Conservation (phyloP, 257 asterid genomes). For the Haberlea rhodopensis region DNA sequence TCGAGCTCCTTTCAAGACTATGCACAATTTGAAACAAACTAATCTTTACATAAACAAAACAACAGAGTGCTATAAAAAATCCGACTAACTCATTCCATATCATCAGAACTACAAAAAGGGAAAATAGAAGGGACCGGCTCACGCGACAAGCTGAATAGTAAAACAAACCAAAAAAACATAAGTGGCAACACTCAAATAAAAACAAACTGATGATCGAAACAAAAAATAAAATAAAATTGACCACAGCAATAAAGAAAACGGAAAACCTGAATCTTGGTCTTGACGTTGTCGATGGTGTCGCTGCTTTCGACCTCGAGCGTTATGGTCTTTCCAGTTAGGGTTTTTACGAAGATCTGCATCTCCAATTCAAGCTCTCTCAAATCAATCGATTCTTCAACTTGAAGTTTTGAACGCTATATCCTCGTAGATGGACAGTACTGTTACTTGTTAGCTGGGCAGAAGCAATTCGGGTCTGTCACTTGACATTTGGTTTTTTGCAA, state of each 20-base stretch:
- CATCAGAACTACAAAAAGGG: too few relatives aligned
- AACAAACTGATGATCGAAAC: not conserved
- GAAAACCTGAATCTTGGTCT: conserved; percentile 19
- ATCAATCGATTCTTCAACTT: too few relatives aligned
- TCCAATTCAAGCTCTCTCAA: not conserved
- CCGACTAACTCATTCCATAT: too few relatives aligned
- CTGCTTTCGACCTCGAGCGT: conserved; percentile 1
- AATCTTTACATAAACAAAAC: too few relatives aligned
- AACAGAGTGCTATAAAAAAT: too few relatives aligned
- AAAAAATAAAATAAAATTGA: too few relatives aligned
- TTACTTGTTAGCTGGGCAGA: not conserved
- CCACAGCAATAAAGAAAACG: not conserved
- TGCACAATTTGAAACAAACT: too few relatives aligned
- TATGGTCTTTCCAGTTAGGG: not conserved
- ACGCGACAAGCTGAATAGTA: not conserved
- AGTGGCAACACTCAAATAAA: not conserved
- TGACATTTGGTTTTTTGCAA: too few relatives aligned
- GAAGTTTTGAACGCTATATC: not conserved
- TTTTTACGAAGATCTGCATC: not conserved
- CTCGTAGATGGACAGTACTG: not conserved
- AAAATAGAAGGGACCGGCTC: too few relatives aligned
- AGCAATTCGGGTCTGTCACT: not conserved
- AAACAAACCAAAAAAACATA: not conserved
- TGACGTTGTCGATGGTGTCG: not conserved
- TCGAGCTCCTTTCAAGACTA: too few relatives aligned